phyloP scores from a whole-genome alignment of 306 rosid species.

The Trichosanthes truncata region DNA sequence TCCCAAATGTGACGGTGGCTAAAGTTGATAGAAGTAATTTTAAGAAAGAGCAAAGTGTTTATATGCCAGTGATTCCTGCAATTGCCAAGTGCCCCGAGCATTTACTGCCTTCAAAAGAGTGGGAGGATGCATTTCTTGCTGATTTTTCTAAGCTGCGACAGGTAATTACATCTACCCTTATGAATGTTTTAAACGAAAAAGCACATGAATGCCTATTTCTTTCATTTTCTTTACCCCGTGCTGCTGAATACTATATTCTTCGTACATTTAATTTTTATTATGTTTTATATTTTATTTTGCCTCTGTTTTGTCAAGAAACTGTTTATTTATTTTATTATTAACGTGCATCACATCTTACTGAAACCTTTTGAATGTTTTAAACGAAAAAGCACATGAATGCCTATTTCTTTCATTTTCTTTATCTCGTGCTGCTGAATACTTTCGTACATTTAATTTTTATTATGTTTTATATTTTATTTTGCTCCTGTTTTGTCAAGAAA shows the following conservation, averaged over 20 bases:
- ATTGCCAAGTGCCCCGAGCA: constrained; percentile 73
- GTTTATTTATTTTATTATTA: too few species aligned
- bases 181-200: background rate
- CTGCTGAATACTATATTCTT: background rate
- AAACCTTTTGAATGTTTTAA: background rate
- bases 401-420: background rate
- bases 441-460: background rate
- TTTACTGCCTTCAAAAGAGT: constrained; percentile 57
- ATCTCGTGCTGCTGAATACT: background rate
- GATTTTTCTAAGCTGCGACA: constrained; percentile 63
- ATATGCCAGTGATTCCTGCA: constrained; percentile 80
- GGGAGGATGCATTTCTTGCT: constrained; percentile 79
- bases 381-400: background rate
- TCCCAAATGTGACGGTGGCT: constrained; percentile 79
- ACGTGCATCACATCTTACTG: too few species aligned
- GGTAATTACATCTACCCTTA: constrained; percentile 30
- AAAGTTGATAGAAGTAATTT: constrained; percentile 57
- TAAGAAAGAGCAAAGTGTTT: constrained; percentile 64
- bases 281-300: background rate
- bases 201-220: background rate
- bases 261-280: background rate
- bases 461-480: background rate
- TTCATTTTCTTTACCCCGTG: background rate
- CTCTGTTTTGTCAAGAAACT: background rate
- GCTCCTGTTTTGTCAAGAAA: background rate